Evolutionary conservation across 2,329 filamentous ascomycete species (phyloP).

Genomic region (Torrubiellomyces zombiae): DNA sequence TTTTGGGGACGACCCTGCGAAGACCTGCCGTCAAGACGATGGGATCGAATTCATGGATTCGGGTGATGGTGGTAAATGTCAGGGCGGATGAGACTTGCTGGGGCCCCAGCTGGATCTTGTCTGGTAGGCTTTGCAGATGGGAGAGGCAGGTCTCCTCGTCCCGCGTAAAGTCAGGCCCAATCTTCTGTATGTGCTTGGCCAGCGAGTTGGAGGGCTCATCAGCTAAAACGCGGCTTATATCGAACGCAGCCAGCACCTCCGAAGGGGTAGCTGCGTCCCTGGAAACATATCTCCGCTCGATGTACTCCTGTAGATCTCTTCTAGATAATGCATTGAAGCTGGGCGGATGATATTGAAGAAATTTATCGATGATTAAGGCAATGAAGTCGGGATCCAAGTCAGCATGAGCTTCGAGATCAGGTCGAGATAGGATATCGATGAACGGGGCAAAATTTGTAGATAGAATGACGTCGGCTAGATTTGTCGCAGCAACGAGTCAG

Average conservation of each 20-base stretch:
- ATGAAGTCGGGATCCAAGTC: conserved; percentile 55
- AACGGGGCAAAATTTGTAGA: conserved; percentile 66
- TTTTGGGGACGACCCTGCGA: conserved; percentile 41
- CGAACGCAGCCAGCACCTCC: conserved; percentile 53
- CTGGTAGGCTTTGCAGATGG: conserved; percentile 35
- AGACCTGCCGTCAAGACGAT: conserved; percentile 43
- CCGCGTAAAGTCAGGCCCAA: conserved; percentile 57
- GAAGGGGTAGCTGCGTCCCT: conserved; percentile 49
- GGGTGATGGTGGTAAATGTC: conserved; percentile 45
- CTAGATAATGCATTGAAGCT: conserved; percentile 66
- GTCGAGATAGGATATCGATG: conserved; percentile 55
- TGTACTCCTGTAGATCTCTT: conserved; percentile 50
- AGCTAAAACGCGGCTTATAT: conserved; percentile 48
- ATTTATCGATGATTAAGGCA: conserved; percentile 66
- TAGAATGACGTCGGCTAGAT: conserved; percentile 71
- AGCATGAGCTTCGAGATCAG: conserved; percentile 45
- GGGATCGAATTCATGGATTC: conserved; percentile 35
- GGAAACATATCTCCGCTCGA: conserved; percentile 50
- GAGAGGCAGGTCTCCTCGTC: conserved; percentile 50
- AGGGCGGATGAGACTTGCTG: conserved; percentile 71
- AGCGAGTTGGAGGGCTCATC: conserved; percentile 40
- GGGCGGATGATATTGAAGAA: conserved; percentile 72
- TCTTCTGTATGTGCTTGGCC: conserved; percentile 53
- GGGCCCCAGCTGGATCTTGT: conserved; percentile 50
- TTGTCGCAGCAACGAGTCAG: neutral